Conservation (phyloP, 768 basidiomycete genomes). For the Boletus rubroflammeus region DNA sequence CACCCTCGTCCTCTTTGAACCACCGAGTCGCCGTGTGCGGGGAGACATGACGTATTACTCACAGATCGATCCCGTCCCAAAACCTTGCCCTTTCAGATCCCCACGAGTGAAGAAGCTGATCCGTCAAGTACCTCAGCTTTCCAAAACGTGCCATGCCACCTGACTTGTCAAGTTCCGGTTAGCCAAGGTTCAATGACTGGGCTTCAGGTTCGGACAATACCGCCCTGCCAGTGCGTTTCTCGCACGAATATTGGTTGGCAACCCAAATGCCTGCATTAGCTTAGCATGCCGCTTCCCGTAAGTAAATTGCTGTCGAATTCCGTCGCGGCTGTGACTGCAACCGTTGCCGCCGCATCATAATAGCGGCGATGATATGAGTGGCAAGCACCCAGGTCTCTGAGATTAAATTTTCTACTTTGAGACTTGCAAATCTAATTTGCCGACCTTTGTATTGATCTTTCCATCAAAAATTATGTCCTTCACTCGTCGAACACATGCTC, state of each 20-base stretch:
- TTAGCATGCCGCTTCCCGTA: conserved; percentile 16
- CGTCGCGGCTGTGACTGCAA: conserved; percentile 11
- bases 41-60: conserved; percentile 22
- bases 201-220: conserved; percentile 12
- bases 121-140: conserved; percentile 6
- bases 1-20: conserved; percentile 7
- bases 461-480: conserved; percentile 9
- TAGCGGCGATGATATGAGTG: conserved; percentile 3
- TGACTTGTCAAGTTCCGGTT: conserved; percentile 8
- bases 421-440: conserved; percentile 19
- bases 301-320: conserved; percentile 15
- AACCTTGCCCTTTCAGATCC: conserved; percentile 8
- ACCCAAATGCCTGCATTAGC: conserved; percentile 14
- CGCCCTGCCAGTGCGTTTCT: conserved; percentile 13
- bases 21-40: conserved; percentile 20
- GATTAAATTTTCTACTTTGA: conserved; percentile 15
- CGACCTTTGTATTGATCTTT: conserved; percentile 11
- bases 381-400: conserved; percentile 8
- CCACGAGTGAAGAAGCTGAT: conserved; percentile 7
- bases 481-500: conserved; percentile 4
- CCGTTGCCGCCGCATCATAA: conserved; percentile 15
- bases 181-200: conserved; percentile 11
- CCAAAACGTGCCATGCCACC: conserved; percentile 9
- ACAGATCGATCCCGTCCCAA: conserved; percentile 7
- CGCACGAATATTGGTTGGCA: conserved; percentile 15